Evolutionary conservation across 208 protist genomes (phyloP), one percentile per base, ranked within the genome.

Genomic region (Vickermania spadyakhi): DNA sequence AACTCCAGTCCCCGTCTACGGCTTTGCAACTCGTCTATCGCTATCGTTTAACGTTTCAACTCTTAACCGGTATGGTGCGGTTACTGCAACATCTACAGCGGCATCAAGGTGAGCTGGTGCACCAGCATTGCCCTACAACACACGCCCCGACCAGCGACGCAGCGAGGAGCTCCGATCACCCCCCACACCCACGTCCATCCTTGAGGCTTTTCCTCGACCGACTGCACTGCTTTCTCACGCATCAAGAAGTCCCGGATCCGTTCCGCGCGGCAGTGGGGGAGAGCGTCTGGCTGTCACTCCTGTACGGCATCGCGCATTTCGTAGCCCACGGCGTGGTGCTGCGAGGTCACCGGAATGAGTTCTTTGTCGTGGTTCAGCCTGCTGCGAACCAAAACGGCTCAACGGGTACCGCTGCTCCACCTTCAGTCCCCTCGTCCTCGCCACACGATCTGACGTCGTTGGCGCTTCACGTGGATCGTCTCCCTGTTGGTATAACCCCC

Each of bases 301-400:
- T 94, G 21, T 89, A 86, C 75, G 82, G 75, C n/a, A 85, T 75
- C 31, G 87, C 79, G 5, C 87, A 94, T 60, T 94, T 85, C 60
- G 62, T 91, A 49, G 81, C 87, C 2, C 87, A 94, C 66, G 87
- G 87, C 31, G 84, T 89, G 25, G 84, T 94, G 28, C 64, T 94
- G 56, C 78, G 91, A 65, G 84, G 84, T 2, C 77, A 75, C 1
- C 21, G 26, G 13, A 51, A 64, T 0, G 83, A 91, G 57, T 94
- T 81, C 62, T 94, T 94, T 49, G 71, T 94, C 14, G 68, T 73
- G 18, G 51, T 85, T 28, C 31, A 25, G 41, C 28, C 45, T 13
- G 60, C 45, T 52, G 22, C 63, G 51, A 7, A n/a, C 18, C 3
- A 13, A 13, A 21, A 41, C 21, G 50, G 18, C 7, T 7, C 3